phyloP scores from a whole-genome alignment of 495 filamentous ascomycete species.

The Cercophora sp. region DNA sequence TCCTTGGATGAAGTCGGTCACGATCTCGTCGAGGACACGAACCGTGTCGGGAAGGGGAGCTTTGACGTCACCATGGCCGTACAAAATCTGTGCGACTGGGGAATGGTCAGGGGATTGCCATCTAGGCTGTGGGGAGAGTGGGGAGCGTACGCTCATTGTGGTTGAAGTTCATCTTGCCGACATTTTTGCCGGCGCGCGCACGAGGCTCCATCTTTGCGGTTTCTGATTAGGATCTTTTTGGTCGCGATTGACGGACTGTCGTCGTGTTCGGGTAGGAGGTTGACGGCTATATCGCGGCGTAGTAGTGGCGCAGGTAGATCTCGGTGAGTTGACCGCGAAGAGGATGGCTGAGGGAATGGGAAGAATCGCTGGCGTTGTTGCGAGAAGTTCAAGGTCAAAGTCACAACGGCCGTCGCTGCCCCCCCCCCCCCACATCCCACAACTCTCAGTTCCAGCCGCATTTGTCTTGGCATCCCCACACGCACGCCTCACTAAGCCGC shows the following conservation, averaged over 20 bases:
- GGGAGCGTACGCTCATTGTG: conserved; percentile 64
- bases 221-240: neutral
- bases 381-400: too few relatives aligned
- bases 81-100: conserved; percentile 73
- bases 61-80: conserved; percentile 75
- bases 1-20: conserved; percentile 86
- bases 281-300: neutral
- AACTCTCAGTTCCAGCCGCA: conserved; percentile 1
- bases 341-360: too few relatives aligned
- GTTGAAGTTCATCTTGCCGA: conserved; percentile 83
- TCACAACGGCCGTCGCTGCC: too few relatives aligned
- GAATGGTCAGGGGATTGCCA: neutral
- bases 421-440: too few relatives aligned
- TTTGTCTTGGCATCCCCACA: neutral
- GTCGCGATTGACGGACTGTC: too few relatives aligned
- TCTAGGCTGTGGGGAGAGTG: neutral
- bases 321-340: too few relatives aligned
- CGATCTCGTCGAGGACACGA: conserved; percentile 84
- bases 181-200: conserved; percentile 73
- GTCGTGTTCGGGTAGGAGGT: neutral
- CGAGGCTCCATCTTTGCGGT: conserved; percentile 59
- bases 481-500: neutral
- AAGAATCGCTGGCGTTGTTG: too few relatives aligned
- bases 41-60: conserved; percentile 76
- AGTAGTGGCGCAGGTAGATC: too few relatives aligned